These are phyloP conservation scores for Chamaenerion angustifolium DNA, from an alignment of 345 rosid genomes.

Conservation along the genomic window DNA sequence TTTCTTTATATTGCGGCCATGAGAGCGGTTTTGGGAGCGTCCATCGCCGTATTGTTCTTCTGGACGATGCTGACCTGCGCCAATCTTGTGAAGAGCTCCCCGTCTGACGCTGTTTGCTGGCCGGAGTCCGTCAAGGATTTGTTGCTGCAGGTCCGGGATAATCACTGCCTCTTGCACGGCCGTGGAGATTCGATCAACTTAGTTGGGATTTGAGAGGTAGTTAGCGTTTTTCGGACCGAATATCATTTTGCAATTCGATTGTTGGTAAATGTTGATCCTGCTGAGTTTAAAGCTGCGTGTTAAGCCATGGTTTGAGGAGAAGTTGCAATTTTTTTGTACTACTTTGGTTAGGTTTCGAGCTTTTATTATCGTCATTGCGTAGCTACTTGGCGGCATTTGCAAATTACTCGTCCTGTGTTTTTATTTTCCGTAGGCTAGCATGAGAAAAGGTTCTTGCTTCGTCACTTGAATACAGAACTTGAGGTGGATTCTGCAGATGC, in stretches of 20 bases:
- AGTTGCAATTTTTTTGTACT: not conserved
- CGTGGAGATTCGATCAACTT: slow-evolving; percentile 20
- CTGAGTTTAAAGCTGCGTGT: not conserved
- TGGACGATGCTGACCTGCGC: slow-evolving; percentile 21
- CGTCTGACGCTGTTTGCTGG: slow-evolving; percentile 23
- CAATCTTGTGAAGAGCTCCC: slow-evolving; percentile 21
- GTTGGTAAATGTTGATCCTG: not conserved
- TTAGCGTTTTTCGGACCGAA: not conserved
- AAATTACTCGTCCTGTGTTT: too few species aligned
- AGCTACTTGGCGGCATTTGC: too few species aligned
- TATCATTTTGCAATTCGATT: not conserved
- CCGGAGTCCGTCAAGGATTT: slow-evolving; percentile 25
- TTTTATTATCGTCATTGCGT: too few species aligned
- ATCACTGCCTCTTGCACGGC: slow-evolving; percentile 18
- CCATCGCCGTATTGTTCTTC: slow-evolving; percentile 22
- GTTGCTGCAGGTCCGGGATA: slow-evolving; percentile 40
- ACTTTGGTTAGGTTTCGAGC: too few species aligned
- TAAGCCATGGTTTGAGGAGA: not conserved
- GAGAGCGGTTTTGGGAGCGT: slow-evolving; percentile 11
- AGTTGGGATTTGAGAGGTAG: slow-evolving; percentile 54
- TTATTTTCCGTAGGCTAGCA: too few species aligned
- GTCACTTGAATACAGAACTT: too few species aligned
- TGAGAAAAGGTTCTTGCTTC: not conserved
- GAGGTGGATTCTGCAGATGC: not conserved
- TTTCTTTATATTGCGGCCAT: not conserved